Conservation (phyloP, 257 asterid genomes). For the Oldenlandia corymbosa region DNA sequence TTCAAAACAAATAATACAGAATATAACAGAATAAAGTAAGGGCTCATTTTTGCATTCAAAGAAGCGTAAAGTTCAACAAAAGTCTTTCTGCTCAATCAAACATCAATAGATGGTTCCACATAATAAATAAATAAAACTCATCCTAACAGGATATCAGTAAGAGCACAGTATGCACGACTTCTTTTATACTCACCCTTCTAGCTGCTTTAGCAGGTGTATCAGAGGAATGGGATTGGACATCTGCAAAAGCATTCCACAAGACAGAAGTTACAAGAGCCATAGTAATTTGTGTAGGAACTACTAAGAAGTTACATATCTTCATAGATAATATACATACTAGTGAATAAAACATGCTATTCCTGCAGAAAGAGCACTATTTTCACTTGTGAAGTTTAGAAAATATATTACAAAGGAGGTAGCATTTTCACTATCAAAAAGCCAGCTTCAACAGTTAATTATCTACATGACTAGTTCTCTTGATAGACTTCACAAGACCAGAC, state of each 20-base stretch:
- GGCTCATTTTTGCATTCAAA: neutral
- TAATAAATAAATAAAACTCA: neutral
- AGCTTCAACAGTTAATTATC: neutral
- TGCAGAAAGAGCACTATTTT: neutral
- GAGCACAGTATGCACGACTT: constrained; percentile 7
- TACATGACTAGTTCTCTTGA: too few relatives aligned
- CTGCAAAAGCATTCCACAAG: constrained; percentile 43
- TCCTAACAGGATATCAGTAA: neutral
- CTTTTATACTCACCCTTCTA: constrained; percentile 66
- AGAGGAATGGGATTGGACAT: constrained; percentile 36
- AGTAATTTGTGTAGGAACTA: neutral
- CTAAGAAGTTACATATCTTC: neutral
- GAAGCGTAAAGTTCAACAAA: neutral
- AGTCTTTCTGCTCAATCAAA: neutral
- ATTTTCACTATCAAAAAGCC: neutral
- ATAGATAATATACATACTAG: neutral
- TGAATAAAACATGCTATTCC: neutral
- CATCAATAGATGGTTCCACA: neutral
- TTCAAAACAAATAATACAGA: neutral
- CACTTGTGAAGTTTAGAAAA: too few relatives aligned
- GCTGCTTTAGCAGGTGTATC: constrained; percentile 54
- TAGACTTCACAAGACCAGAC: too few relatives aligned
- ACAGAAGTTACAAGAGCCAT: neutral
- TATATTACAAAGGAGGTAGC: too few relatives aligned
- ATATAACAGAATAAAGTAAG: too few relatives aligned